Percentiles rank a stretch among this genome's conserved stretches.
phyloP scores from a whole-genome alignment of 2,329 filamentous ascomycete genomes.

The Akanthomyces dipterigenus region DNA sequence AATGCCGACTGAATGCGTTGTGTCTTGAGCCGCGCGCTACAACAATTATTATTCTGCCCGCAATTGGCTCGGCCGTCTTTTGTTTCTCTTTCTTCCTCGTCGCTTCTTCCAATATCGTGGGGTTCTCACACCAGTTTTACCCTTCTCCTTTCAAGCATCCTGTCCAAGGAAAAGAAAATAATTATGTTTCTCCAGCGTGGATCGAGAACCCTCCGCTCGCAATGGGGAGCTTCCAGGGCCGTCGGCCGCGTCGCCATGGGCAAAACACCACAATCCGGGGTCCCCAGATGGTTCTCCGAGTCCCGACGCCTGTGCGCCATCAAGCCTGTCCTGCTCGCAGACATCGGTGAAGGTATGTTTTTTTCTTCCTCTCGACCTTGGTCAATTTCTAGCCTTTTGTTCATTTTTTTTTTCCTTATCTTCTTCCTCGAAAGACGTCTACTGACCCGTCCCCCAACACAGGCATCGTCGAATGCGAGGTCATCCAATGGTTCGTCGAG shows the following conservation, averaged over 20 bases:
- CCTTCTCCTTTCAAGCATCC: background rate
- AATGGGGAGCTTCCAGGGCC: constrained; percentile 42
- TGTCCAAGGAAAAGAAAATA: background rate
- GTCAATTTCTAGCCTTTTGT: background rate
- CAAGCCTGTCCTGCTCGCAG: constrained; percentile 75
- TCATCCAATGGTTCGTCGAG: constrained; percentile 99
- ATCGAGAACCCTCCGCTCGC: constrained; percentile 42
- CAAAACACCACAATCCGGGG: constrained; percentile 23
- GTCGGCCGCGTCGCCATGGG: constrained; percentile 29
- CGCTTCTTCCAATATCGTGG: background rate
- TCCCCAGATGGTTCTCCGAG: constrained; percentile 43
- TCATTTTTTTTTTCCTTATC: background rate
- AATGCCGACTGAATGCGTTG: constrained; percentile 30
- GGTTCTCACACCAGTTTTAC: background rate
- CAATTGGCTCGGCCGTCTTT: background rate
- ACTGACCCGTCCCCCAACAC: constrained; percentile 6
- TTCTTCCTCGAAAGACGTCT: background rate
- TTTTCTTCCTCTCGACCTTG: background rate
- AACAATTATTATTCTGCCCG: constrained; percentile 8
- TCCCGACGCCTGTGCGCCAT: constrained; percentile 47
- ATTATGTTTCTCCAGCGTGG: constrained; percentile 50
- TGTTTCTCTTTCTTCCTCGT: background rate
- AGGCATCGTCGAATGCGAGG: constrained; percentile 97
- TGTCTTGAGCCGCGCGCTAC: constrained; percentile 11
- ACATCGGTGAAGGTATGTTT: constrained; percentile 70